phyloP scores from a whole-genome alignment of 2,329 filamentous ascomycete genomes.

The Penicillium sp. region DNA sequence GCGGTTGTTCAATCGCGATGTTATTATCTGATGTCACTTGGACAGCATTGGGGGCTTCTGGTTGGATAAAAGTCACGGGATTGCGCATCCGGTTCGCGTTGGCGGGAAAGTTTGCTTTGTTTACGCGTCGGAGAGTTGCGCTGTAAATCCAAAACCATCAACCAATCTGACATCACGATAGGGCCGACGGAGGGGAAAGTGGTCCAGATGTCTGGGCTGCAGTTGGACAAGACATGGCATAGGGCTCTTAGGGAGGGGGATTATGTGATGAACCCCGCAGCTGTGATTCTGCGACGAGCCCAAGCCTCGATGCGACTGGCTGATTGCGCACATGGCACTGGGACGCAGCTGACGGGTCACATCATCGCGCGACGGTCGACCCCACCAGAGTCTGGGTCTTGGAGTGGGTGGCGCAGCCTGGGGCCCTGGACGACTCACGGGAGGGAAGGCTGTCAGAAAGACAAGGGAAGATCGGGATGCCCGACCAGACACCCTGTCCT shows the following conservation, averaged over 20 bases:
- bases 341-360: constrained; percentile 28
- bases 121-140: constrained; percentile 14
- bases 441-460: constrained; percentile 6
- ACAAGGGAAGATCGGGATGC: constrained; percentile 13
- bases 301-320: constrained; percentile 22
- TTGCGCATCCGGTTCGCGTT: constrained; percentile 27
- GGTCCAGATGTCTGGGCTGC: constrained; percentile 1
- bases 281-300: constrained; percentile 14
- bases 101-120: constrained; percentile 21
- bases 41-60: not conserved
- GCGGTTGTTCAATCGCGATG: not conserved
- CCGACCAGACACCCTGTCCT: constrained; percentile 15
- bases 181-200: not conserved
- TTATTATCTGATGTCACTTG: constrained; percentile 10
- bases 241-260: constrained; percentile 2
- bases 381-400: constrained; percentile 18
- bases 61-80: constrained; percentile 30
- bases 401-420: constrained; percentile 16
- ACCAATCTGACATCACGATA: constrained; percentile 25
- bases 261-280: constrained; percentile 32
- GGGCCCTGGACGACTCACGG: not conserved
- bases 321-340: constrained; percentile 25
- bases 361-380: constrained; percentile 22
- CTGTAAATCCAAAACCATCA: not conserved
- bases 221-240: not conserved